These are phyloP conservation scores for Cryphonectria parasitica DNA, from an alignment of 2,329 filamentous ascomycete genomes.

Conservation along the genomic window DNA sequence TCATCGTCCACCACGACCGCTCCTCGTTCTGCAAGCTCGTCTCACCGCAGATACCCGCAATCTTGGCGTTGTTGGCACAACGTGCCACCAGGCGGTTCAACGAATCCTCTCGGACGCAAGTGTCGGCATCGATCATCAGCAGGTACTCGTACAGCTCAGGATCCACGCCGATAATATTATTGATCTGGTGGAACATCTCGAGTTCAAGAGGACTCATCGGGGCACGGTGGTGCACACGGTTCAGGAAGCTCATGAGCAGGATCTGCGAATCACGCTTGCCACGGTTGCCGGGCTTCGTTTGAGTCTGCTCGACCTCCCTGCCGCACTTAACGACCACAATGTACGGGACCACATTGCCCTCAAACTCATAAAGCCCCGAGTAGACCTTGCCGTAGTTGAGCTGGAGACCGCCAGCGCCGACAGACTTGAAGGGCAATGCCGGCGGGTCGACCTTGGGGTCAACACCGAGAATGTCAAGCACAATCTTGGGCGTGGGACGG, in stretches of 20 bases:
- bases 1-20: conserved; percentile 98
- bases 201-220: conserved; percentile 96
- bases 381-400: conserved; percentile 99
- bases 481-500: conserved; percentile 94
- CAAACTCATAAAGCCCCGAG: conserved; percentile 94
- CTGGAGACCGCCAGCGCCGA: conserved; percentile 86
- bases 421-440: conserved; percentile 89
- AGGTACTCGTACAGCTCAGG: conserved; percentile 97
- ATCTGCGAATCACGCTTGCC: conserved; percentile 99
- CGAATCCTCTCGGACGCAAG: conserved; percentile 87
- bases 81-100: conserved; percentile 90
- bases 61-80: conserved; percentile 92
- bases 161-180: conserved; percentile 98
- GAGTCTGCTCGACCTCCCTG: conserved; percentile 90
- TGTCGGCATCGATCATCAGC: conserved; percentile 97
- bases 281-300: conserved; percentile 93
- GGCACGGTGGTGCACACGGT: conserved; percentile 91
- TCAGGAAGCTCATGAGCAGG: conserved; percentile 94
- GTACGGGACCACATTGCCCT: conserved; percentile 97
- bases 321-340: conserved; percentile 95
- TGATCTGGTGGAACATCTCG: conserved; percentile 99
- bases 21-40: conserved; percentile 96
- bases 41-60: conserved; percentile 96
- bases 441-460: conserved; percentile 96
- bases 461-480: conserved; percentile 94